Evolutionary conservation across 306 rosid species (phyloP).

Genomic region (Cicer judaicum): DNA sequence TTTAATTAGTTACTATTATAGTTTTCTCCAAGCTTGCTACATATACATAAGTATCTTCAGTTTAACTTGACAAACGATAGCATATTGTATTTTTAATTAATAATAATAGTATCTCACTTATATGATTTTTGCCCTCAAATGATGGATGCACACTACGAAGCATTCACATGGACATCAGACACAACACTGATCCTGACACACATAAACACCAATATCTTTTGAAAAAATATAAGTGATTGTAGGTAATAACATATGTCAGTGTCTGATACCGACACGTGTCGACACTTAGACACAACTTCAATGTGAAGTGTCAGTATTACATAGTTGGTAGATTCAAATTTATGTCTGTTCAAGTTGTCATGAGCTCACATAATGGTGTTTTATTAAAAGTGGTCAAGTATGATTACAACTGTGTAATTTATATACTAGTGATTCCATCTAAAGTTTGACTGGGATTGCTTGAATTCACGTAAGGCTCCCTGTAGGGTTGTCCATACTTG

Average conservation of each 20-base stretch:
- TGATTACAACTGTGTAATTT: constrained; percentile 10
- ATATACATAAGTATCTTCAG: background rate
- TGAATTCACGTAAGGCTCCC: constrained; percentile 20
- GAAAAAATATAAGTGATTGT: too few relatives aligned
- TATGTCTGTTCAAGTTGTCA: constrained; percentile 4
- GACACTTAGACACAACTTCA: too few relatives aligned
- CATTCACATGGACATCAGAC: too few relatives aligned
- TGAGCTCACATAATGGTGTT: background rate
- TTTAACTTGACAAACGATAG: background rate
- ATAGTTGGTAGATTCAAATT: background rate
- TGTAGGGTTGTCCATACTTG: constrained; percentile 5
- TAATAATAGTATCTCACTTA: background rate
- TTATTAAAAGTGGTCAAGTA: constrained; percentile 1
- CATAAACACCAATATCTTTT: too few relatives aligned
- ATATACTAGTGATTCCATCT: background rate
- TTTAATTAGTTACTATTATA: background rate
- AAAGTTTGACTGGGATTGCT: constrained; percentile 17
- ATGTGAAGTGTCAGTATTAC: too few relatives aligned
- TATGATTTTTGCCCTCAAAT: constrained; percentile 30
- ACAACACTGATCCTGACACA: too few relatives aligned
- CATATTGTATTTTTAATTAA: constrained; percentile 1
- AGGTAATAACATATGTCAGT: too few relatives aligned
- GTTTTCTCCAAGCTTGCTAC: background rate
- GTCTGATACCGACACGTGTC: too few relatives aligned
- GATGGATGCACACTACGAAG: background rate